Base-by-base conservation (phyloP, 139 green algal species). In the Choricystis sp. region DNA sequence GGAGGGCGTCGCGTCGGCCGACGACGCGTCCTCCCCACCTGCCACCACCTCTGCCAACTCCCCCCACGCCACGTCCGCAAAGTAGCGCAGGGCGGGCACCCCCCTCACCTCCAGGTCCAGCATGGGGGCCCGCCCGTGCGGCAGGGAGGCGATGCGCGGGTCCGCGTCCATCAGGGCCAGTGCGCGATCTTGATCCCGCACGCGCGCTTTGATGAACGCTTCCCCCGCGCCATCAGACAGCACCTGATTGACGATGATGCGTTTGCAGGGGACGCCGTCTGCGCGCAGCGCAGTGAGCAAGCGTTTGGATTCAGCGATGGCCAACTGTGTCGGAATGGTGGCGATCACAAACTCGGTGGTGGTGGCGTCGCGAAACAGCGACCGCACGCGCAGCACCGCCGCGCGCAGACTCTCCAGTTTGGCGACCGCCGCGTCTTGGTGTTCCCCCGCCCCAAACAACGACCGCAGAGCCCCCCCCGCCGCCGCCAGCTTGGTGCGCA, bases 321-420 rank as follows among this genome's bases (percentile, higher is more conserved):
- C 93, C 72, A 99, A 85, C 71, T 90, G 78, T 3, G 93, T 99
- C 52, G 93, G 93, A 26, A 99, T 98, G 67, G 89, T 96, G 29
- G 90, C 93, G 52, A 97, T 96, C 64, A 98, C 81, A 70, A 99
- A 98, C 72, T 99, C 93, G 1, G 86, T 97, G n/a, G 72, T 60
- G 57, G 86, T 31, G 58, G 81, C 70, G 76, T 97, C 79, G 1
- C 82, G 67, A 78, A 98, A 97, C 31, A 98, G 83, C 9, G 78
- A 57, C 66, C 84, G 74, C 20, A 96, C 89, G 69, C 85, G 58
- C 0, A 68, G 56, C 20, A 94, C 60, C 48, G 22, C 16, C 48
- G 61, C 66, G 69, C 71, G 68, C 16, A 85, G 64, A 52, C 62
- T 29, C 76, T 91, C 79, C 64, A 94, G 75, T 74, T 89, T 86